Percentiles rank a stretch among this genome's conserved stretches.
Evolutionary conservation across 331 rosid genomes (phyloP).

Genomic region (Quercus phellos): DNA sequence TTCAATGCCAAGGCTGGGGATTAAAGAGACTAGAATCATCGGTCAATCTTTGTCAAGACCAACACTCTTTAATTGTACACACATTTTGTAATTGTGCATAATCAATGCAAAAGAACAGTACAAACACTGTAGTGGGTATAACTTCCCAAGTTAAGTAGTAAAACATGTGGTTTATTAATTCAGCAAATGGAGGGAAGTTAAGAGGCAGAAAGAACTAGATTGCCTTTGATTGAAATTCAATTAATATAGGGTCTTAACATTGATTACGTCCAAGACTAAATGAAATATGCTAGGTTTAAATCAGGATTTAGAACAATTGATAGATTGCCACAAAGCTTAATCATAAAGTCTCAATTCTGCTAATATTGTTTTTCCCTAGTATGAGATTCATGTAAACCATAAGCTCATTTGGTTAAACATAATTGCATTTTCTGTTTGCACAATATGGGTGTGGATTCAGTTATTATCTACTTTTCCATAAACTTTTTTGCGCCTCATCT

Average conservation of each 20-base stretch:
- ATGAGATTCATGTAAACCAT: background rate
- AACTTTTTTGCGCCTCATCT: background rate
- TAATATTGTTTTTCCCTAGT: too few species aligned
- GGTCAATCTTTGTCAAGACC: background rate
- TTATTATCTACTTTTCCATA: background rate
- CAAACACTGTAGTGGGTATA: background rate
- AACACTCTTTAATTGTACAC: background rate
- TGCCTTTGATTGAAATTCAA: background rate
- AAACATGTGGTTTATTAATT: background rate
- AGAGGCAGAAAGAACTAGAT: background rate
- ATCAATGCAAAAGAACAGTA: background rate
- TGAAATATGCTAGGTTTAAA: background rate
- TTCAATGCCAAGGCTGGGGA: background rate
- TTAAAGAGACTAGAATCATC: background rate
- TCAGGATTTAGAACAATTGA: background rate
- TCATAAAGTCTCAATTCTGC: background rate
- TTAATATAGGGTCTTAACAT: background rate
- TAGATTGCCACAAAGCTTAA: background rate
- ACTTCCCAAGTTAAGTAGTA: background rate
- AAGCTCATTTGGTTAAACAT: too few species aligned
- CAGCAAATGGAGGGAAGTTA: background rate
- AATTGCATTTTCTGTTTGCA: background rate
- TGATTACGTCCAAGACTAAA: background rate
- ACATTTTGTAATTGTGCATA: background rate
- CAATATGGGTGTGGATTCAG: background rate